Percentiles rank a stretch among this genome's conserved stretches.
Evolutionary conservation across 441 rosid genomes (phyloP).

Genomic region (Eutrema salsugineum): DNA sequence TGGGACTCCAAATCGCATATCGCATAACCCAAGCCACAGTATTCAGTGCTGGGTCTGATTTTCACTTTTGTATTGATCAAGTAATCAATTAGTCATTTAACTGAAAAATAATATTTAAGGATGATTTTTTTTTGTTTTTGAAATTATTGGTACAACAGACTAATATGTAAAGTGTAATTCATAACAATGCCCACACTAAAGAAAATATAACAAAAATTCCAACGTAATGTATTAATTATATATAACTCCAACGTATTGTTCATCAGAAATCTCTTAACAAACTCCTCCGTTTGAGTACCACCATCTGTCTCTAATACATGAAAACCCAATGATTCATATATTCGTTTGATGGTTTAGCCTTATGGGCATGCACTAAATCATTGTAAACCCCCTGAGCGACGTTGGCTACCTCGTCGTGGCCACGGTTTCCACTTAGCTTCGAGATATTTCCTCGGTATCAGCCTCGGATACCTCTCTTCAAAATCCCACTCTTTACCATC

Average conservation of each 20-base stretch:
- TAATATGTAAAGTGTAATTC: not conserved
- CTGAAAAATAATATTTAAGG: not conserved
- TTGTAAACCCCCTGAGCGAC: slow-evolving; percentile 8
- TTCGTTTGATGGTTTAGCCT: not conserved
- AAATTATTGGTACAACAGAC: not conserved
- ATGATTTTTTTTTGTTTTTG: not conserved
- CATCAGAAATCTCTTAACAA: not conserved
- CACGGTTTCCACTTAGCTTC: slow-evolving; percentile 31
- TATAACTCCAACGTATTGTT: not conserved
- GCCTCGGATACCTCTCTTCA: slow-evolving; percentile 23
- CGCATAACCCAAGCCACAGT: too few species aligned
- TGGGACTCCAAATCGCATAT: too few species aligned
- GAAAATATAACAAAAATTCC: not conserved
- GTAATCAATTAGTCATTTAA: not conserved
- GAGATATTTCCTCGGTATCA: slow-evolving; percentile 3
- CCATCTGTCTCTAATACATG: not conserved
- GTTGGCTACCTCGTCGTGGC: slow-evolving; percentile 17
- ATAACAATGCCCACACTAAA: not conserved
- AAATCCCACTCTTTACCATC: slow-evolving; percentile 32
- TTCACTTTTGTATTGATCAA: not conserved
- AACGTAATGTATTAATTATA: not conserved
- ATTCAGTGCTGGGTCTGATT: too few species aligned
- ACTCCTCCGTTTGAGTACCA: not conserved
- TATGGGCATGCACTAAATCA: slow-evolving; percentile 14
- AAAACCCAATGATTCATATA: slow-evolving; percentile 1